Evolutionary conservation across 805 yeast species (phyloP).

Genomic region (Candida succiphila): DNA sequence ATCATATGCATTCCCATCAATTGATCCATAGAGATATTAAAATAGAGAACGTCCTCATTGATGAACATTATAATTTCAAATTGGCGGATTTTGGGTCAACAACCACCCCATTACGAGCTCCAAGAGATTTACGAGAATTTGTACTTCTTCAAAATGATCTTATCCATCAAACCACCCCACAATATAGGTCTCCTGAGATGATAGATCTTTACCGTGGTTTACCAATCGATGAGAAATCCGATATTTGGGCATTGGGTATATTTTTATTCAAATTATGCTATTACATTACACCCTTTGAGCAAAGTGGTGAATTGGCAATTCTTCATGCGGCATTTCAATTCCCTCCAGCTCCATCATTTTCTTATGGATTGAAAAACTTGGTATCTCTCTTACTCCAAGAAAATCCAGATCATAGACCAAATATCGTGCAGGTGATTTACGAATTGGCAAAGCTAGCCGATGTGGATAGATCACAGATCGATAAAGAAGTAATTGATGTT

Average conservation of each 20-base stretch:
- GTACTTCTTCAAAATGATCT: slow-evolving; percentile 76
- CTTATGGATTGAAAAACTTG: slow-evolving; percentile 64
- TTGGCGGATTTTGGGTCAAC: slow-evolving; percentile 94
- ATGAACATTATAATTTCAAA: slow-evolving; percentile 58
- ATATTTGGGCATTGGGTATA: slow-evolving; percentile 95
- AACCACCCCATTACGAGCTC: slow-evolving; percentile 60
- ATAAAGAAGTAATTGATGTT: slow-evolving; percentile 21
- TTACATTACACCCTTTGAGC: slow-evolving; percentile 92
- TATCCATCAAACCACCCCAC: slow-evolving; percentile 88
- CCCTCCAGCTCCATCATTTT: slow-evolving; percentile 58
- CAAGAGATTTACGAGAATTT: slow-evolving; percentile 64
- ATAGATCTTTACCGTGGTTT: slow-evolving; percentile 73
- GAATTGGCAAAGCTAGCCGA: slow-evolving; percentile 38
- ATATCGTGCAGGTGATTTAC: slow-evolving; percentile 66
- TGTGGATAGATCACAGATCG: slow-evolving; percentile 29
- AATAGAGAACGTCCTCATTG: slow-evolving; percentile 87
- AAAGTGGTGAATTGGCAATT: slow-evolving; percentile 77
- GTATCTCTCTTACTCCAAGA: slow-evolving; percentile 75
- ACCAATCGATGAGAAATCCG: slow-evolving; percentile 87
- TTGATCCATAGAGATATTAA: slow-evolving; percentile 89
- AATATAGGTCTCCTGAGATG: slow-evolving; percentile 95
- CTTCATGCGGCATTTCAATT: slow-evolving; percentile 75
- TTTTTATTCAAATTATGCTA: slow-evolving; percentile 84
- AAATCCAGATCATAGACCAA: slow-evolving; percentile 76
- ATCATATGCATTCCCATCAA: slow-evolving; percentile 74